Evolutionary conservation across 352 stramenopile species (phyloP).

Genomic region (Phytophthora megakarya): DNA sequence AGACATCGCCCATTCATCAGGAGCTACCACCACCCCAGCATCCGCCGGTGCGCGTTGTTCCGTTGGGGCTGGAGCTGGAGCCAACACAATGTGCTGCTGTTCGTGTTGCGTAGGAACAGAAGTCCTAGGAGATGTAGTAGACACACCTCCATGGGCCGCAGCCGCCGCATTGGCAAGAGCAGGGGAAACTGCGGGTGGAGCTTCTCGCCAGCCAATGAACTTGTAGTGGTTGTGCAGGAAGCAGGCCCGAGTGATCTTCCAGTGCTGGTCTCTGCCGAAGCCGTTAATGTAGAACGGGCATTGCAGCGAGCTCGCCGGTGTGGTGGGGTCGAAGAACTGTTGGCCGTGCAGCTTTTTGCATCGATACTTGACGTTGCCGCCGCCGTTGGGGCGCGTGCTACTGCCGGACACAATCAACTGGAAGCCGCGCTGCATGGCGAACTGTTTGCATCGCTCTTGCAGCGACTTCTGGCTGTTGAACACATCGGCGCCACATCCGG

Average conservation of each 20-base stretch:
- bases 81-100: constrained; percentile 2
- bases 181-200: constrained; percentile 3
- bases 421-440: constrained; percentile 76
- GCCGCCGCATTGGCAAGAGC: constrained; percentile 11
- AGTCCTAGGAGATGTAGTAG: background rate
- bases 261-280: constrained; percentile 63
- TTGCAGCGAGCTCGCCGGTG: constrained; percentile 50
- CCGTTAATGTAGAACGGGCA: constrained; percentile 87
- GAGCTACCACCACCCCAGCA: background rate
- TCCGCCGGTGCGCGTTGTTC: background rate
- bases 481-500: constrained; percentile 61
- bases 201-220: constrained; percentile 68
- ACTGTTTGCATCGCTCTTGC: constrained; percentile 81
- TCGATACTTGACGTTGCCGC: constrained; percentile 83
- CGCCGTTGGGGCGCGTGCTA: constrained; percentile 67
- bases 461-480: constrained; percentile 66
- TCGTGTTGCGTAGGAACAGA: background rate
- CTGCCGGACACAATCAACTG: constrained; percentile 71
- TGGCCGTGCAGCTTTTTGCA: constrained; percentile 84
- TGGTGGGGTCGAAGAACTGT: constrained; percentile 73
- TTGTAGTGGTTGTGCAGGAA: constrained; percentile 88
- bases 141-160: background rate
- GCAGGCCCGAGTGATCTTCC: constrained; percentile 80
- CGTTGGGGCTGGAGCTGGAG: background rate
- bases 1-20: background rate